phyloP scores from a whole-genome alignment of 2,329 filamentous ascomycete genomes.

The Fusarium buharicum region DNA sequence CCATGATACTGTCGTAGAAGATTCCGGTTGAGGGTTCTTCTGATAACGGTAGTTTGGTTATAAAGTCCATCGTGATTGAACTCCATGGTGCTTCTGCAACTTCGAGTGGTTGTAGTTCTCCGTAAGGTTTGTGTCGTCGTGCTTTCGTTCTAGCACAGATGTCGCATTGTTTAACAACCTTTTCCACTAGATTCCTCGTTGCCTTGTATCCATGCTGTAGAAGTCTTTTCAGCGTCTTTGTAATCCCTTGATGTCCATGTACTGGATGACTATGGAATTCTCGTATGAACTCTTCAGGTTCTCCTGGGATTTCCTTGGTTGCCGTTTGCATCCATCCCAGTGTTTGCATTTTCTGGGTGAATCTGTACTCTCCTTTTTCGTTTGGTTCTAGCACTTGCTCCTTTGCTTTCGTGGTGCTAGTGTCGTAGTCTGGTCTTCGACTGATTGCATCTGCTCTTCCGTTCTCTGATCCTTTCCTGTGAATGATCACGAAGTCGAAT shows the following conservation, averaged over 20 bases:
- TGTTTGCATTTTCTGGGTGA: neutral
- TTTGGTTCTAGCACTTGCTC: neutral
- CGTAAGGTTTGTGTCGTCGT: slow-evolving; percentile 17
- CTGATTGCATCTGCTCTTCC: neutral
- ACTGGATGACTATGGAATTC: neutral
- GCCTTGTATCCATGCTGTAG: neutral
- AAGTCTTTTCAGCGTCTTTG: neutral
- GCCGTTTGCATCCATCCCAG: too few species aligned
- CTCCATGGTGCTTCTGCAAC: slow-evolving; percentile 13
- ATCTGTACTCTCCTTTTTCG: neutral
- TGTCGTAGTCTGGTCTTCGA: neutral
- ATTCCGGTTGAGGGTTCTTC: slow-evolving; percentile 9
- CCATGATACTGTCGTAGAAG: slow-evolving; percentile 22
- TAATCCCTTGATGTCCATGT: neutral
- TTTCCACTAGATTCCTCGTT: slow-evolving; percentile 15
- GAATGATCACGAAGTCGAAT: slow-evolving; percentile 34
- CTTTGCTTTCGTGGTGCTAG: neutral
- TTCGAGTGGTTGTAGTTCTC: slow-evolving; percentile 15
- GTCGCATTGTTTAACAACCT: slow-evolving; percentile 15
- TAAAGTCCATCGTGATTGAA: slow-evolving; percentile 25
- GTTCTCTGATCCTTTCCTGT: neutral
- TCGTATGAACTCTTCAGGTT: neutral
- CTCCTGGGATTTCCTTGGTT: too few species aligned
- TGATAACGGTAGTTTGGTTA: slow-evolving; percentile 13
- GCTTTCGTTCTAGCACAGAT: slow-evolving; percentile 6